Percentiles rank a stretch among this genome's conserved stretches.
These are phyloP conservation scores for Tetrapisispora taiwanensis DNA, from an alignment of 805 yeast genomes.

Conservation along the genomic window DNA sequence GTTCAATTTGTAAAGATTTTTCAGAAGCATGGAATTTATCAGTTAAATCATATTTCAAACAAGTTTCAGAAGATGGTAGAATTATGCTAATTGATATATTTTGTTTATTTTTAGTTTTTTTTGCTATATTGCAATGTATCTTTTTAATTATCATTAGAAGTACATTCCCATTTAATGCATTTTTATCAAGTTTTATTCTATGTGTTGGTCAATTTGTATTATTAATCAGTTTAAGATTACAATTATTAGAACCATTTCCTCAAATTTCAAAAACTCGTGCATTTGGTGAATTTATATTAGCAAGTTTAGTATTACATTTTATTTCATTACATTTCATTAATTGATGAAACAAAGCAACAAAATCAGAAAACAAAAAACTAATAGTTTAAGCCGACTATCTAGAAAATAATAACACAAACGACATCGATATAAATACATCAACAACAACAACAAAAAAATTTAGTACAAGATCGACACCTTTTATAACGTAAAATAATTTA, in stretches of 20 bases:
- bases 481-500: too few species aligned
- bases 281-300: slow-evolving; percentile 79
- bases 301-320: slow-evolving; percentile 82
- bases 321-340: slow-evolving; percentile 85
- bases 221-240: slow-evolving; percentile 73
- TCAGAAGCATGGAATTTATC: slow-evolving; percentile 21
- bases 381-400: too few species aligned
- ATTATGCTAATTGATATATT: slow-evolving; percentile 68
- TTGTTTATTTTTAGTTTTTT: slow-evolving; percentile 57
- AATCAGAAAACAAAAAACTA: too few species aligned
- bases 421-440: too few species aligned
- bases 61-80: slow-evolving; percentile 31
- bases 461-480: too few species aligned
- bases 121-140: slow-evolving; percentile 70
- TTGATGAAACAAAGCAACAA: slow-evolving; percentile 20
- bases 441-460: too few species aligned
- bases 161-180: slow-evolving; percentile 93
- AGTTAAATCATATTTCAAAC: slow-evolving; percentile 15
- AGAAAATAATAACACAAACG: too few species aligned
- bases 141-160: slow-evolving; percentile 67
- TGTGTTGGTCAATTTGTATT: slow-evolving; percentile 95
- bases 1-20: slow-evolving; percentile 16
- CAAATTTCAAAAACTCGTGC: slow-evolving; percentile 49
- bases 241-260: slow-evolving; percentile 39
- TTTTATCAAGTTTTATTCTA: slow-evolving; percentile 81